Evolutionary conservation across 352 stramenopile species (phyloP).

Genomic region (Globisporangium solare): DNA sequence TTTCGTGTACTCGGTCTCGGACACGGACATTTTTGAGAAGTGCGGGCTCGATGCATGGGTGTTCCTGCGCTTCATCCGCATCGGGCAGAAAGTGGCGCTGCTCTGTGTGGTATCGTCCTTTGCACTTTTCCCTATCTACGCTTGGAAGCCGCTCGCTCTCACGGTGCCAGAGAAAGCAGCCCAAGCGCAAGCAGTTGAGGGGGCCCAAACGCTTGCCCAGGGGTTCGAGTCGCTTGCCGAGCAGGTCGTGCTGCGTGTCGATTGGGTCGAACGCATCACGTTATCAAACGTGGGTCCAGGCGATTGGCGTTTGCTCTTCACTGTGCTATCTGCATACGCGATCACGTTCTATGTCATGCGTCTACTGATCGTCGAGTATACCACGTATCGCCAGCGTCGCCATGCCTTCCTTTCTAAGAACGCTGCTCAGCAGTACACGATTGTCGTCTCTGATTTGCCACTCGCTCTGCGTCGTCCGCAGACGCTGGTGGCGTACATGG

Average conservation of each 20-base stretch:
- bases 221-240: slow-evolving; percentile 19
- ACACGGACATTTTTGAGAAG: slow-evolving; percentile 49
- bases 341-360: slow-evolving; percentile 55
- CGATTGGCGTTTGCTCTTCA: slow-evolving; percentile 61
- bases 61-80: slow-evolving; percentile 68
- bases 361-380: slow-evolving; percentile 51
- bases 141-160: slow-evolving; percentile 34
- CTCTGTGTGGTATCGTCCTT: slow-evolving; percentile 48
- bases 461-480: slow-evolving; percentile 41
- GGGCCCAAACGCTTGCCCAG: slow-evolving; percentile 19
- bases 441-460: slow-evolving; percentile 67
- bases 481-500: slow-evolving; percentile 60
- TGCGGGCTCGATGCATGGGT: slow-evolving; percentile 72
- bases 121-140: slow-evolving; percentile 71
- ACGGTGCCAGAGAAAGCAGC: slow-evolving; percentile 18
- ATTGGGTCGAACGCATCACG: slow-evolving; percentile 63
- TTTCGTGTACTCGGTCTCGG: slow-evolving; percentile 48
- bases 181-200: slow-evolving; percentile 11
- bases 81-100: slow-evolving; percentile 61
- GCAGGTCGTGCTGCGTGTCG: slow-evolving; percentile 27
- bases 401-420: slow-evolving; percentile 30
- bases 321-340: slow-evolving; percentile 43
- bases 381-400: slow-evolving; percentile 16
- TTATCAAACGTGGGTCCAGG: slow-evolving; percentile 61
- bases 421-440: slow-evolving; percentile 64